These are phyloP conservation scores for Neofusicoccum parvum DNA, from an alignment of 2,329 filamentous ascomycete genomes.

Conservation along the genomic window DNA sequence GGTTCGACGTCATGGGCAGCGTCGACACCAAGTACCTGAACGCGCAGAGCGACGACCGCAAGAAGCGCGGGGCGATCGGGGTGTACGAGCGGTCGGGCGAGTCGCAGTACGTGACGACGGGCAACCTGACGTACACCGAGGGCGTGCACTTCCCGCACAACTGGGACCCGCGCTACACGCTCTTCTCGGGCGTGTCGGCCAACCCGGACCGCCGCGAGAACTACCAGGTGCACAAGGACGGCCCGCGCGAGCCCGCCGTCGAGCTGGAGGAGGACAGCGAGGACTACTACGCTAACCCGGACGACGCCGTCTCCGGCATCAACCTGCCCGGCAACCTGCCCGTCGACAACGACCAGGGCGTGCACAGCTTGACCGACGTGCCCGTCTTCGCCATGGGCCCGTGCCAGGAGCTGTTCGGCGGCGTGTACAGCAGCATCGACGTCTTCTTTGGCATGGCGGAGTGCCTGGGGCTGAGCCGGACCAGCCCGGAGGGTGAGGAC, in stretches of 20 bases:
- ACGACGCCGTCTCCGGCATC: conserved; percentile 68
- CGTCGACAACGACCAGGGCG: conserved; percentile 60
- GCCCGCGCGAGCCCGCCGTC: conserved; percentile 63
- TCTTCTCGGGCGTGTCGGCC: conserved; percentile 72
- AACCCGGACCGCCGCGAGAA: conserved; percentile 76
- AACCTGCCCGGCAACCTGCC: conserved; percentile 75
- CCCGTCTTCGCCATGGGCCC: conserved; percentile 75
- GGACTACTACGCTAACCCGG: conserved; percentile 68
- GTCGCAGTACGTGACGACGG: conserved; percentile 71
- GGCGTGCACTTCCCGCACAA: conserved; percentile 77
- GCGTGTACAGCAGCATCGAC: conserved; percentile 70
- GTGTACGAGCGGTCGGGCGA: conserved; percentile 72
- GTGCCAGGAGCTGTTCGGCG: conserved; percentile 75
- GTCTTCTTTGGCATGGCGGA: conserved; percentile 74
- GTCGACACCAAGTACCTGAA: conserved; percentile 79
- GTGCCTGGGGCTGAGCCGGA: conserved; percentile 51
- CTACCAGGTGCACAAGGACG: conserved; percentile 69
- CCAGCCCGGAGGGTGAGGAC: not conserved
- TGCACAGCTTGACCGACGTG: conserved; percentile 44
- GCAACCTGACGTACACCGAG: conserved; percentile 66
- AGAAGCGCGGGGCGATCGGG: conserved; percentile 75
- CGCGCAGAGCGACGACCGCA: conserved; percentile 65
- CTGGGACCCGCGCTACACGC: conserved; percentile 83
- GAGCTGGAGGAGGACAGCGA: conserved; percentile 54
- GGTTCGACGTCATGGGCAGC: conserved; percentile 82